Conservation (phyloP, 1,284 basidiomycete species). For the Trichosporon ovoides region DNA sequence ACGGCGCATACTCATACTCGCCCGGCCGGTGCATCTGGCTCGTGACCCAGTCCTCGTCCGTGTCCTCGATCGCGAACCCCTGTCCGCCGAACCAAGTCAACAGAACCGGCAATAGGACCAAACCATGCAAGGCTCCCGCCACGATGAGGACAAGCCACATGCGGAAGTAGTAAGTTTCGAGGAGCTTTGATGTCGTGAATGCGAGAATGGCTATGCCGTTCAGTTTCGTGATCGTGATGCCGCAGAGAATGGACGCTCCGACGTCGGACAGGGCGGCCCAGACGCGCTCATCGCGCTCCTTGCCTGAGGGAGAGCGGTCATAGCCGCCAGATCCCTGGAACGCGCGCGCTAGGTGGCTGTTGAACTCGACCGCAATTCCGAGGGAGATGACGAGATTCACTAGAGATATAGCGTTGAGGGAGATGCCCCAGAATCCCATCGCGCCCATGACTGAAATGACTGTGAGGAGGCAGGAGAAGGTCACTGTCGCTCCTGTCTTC, state of each 20-base stretch:
- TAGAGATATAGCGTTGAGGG: conserved; percentile 85
- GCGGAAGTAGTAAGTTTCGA: conserved; percentile 92
- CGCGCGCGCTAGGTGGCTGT: conserved; percentile 86
- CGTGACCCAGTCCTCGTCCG: conserved; percentile 92
- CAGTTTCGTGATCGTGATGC: conserved; percentile 94
- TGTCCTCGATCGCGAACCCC: conserved; percentile 80
- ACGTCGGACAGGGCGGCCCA: conserved; percentile 88
- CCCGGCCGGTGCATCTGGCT: conserved; percentile 61
- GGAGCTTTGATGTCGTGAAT: conserved; percentile 76
- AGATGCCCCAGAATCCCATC: conserved; percentile 91
- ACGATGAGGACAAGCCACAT: conserved; percentile 93
- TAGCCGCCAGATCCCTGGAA: conserved; percentile 80
- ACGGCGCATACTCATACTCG: conserved; percentile 49
- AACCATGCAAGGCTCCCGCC: conserved; percentile 81
- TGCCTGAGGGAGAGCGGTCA: conserved; percentile 66
- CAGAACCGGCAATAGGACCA: conserved; percentile 81
- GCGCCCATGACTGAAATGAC: conserved; percentile 84
- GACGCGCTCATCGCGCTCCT: conserved; percentile 89
- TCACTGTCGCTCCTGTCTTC: conserved; percentile 82
- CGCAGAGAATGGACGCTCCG: conserved; percentile 88
- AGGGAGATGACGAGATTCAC: conserved; percentile 94
- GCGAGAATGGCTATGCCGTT: conserved; percentile 93
- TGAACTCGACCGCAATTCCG: conserved; percentile 96
- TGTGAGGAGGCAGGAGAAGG: conserved; percentile 73
- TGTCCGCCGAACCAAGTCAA: conserved; percentile 78